phyloP scores from a whole-genome alignment of 2,329 filamentous ascomycete species.

The Trichocomaceae sp. region DNA sequence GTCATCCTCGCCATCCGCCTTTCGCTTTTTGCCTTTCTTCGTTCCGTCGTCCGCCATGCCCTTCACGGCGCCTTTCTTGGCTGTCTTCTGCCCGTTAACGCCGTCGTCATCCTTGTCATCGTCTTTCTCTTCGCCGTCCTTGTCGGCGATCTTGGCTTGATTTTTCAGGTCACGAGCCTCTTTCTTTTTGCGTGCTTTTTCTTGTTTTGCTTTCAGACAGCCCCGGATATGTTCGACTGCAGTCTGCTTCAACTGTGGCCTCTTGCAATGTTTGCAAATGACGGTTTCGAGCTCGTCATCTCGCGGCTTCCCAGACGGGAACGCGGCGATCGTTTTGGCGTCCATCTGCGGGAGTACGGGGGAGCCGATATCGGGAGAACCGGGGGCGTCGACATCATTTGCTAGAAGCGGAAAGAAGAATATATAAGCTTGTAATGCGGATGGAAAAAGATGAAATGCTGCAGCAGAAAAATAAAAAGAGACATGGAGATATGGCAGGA shows the following conservation, averaged over 20 bases:
- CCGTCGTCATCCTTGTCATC: constrained; percentile 41
- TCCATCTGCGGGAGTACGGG: constrained; percentile 56
- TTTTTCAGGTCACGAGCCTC: constrained; percentile 66
- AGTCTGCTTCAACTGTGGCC: constrained; percentile 68
- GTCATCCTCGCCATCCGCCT: constrained; percentile 63
- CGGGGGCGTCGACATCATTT: constrained; percentile 24
- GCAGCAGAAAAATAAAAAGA: not conserved
- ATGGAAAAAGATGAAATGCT: not conserved
- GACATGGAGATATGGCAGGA: too few relatives aligned
- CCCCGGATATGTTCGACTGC: constrained; percentile 74
- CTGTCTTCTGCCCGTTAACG: constrained; percentile 55
- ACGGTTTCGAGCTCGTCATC: constrained; percentile 73
- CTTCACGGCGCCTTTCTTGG: constrained; percentile 52
- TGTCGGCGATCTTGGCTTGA: constrained; percentile 48
- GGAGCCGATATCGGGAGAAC: constrained; percentile 30
- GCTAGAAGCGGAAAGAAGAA: not conserved
- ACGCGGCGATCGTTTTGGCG: constrained; percentile 68
- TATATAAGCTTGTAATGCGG: not conserved
- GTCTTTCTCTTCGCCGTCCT: constrained; percentile 40
- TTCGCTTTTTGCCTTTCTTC: constrained; percentile 69
- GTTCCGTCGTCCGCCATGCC: constrained; percentile 49
- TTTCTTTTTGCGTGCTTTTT: constrained; percentile 71
- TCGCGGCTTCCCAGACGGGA: constrained; percentile 72
- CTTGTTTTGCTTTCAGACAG: constrained; percentile 78
- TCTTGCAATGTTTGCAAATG: constrained; percentile 91